phyloP scores from a whole-genome alignment of 768 basidiomycete species.

The Lactarius psammicola region DNA sequence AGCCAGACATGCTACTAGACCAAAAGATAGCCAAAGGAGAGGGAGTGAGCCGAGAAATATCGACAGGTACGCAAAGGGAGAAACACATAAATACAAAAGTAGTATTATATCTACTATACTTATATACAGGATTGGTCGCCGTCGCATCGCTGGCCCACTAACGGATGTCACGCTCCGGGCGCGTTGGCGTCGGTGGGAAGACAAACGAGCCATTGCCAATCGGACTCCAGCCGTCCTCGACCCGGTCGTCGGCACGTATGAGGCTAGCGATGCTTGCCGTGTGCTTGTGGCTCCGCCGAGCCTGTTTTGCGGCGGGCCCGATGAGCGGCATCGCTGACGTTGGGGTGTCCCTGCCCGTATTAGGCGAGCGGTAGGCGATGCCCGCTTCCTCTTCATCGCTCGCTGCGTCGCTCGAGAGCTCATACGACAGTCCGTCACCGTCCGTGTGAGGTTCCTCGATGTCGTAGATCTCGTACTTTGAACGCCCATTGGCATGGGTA shows the following conservation, averaged over 20 bases:
- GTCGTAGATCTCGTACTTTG: constrained; percentile 78
- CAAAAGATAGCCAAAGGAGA: background rate
- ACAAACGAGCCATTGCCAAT: constrained; percentile 53
- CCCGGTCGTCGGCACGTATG: constrained; percentile 72
- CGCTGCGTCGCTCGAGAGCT: constrained; percentile 47
- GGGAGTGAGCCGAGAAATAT: background rate
- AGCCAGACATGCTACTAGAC: constrained; percentile 10
- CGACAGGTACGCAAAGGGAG: background rate
- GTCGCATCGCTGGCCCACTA: background rate
- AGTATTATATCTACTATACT: constrained; percentile 20
- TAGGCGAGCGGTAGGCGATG: constrained; percentile 68
- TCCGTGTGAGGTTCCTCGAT: constrained; percentile 55
- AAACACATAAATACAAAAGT: constrained; percentile 13
- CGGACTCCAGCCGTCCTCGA: constrained; percentile 84
- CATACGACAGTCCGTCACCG: constrained; percentile 52
- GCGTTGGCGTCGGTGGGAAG: constrained; percentile 44
- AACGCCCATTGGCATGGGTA: constrained; percentile 35
- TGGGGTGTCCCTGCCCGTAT: constrained; percentile 28
- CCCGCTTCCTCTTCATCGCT: constrained; percentile 69
- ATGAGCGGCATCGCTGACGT: constrained; percentile 40
- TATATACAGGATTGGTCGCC: constrained; percentile 11
- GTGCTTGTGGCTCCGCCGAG: constrained; percentile 59
- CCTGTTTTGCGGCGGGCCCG: constrained; percentile 27
- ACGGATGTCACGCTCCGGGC: constrained; percentile 11
- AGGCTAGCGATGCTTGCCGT: constrained; percentile 84